Evolutionary conservation across 2,329 filamentous ascomycete genomes (phyloP), one percentile per base, ranked within the genome.

Genomic region (Bisporella sp.): DNA sequence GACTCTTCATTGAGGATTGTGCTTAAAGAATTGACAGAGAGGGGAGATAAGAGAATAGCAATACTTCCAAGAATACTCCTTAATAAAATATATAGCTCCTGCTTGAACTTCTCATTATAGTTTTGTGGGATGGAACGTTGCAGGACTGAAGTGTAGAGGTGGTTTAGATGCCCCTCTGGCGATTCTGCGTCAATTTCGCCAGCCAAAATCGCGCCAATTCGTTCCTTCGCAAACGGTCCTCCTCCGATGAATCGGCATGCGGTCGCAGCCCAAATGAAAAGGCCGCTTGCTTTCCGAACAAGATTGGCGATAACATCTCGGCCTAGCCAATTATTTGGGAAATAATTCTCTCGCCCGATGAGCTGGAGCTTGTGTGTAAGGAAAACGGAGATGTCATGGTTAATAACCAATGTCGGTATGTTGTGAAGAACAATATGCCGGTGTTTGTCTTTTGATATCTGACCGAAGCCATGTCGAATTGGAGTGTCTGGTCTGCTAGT

Each of bases 221-320:
- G 21, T 8, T 37, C 35, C 35, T 29, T 12, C 43, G 42, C 47
- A 44, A 50, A 40, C 31, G 41, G 44, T 42, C 45, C 35, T 32
- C 55, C 48, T 29, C 30, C 29, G 35, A 57, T 57, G 45, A 55
- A 58, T 31, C 55, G 53, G 47, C 43, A 48, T 33, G 53, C 50
- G 28, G 60, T 64, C n/a, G 57, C 51, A 21, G 60, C 57, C 48
- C 56, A 63, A 35, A 64, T 62, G 45, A 64, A 64, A 13, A 64
- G 51, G 6, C 59, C 46, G 41, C 39, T 44, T 1, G 62, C 53
- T 41, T 46, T 59, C 31, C 52, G 31, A 45, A 58, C 51, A 4
- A 64, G 52, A 9, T 13, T 28, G 8, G 51, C 11, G 30, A 62
- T 52, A 13, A 44, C 49, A 8, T 53, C 29, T 28, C 60, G 31